Evolutionary conservation across 345 rosid genomes (phyloP).

Genomic region (Aquilaria sinensis): DNA sequence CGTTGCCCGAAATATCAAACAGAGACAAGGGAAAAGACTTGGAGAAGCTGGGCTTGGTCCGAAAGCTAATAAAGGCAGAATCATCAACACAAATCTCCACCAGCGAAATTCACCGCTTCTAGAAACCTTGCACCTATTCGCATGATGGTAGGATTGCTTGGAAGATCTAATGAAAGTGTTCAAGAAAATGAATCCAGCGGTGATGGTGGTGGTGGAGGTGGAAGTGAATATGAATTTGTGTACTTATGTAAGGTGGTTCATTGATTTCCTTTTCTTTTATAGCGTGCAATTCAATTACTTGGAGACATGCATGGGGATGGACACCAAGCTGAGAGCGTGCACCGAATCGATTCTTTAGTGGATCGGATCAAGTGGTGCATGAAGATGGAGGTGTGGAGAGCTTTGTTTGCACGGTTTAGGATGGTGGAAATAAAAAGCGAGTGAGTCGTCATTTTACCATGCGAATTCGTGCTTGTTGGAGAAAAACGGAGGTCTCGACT

Average conservation of each 20-base stretch:
- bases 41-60: too few species aligned
- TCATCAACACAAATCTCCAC: too few species aligned
- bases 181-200: constrained; percentile 30
- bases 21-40: too few species aligned
- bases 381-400: constrained; percentile 44
- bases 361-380: constrained; percentile 32
- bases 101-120: too few species aligned
- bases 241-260: constrained; percentile 34
- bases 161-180: constrained; percentile 35
- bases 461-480: constrained; percentile 29
- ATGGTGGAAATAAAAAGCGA: constrained; percentile 42
- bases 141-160: constrained; percentile 22
- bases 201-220: constrained; percentile 39
- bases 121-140: too few species aligned
- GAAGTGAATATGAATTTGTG: constrained; percentile 55
- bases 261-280: constrained; percentile 42
- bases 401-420: constrained; percentile 32
- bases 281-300: constrained; percentile 42
- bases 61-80: too few species aligned
- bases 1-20: too few species aligned
- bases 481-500: constrained; percentile 10
- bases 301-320: constrained; percentile 26
- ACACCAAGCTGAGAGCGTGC: constrained; percentile 5
- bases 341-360: constrained; percentile 15
- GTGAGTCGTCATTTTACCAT: constrained; percentile 32